Evolutionary conservation across 805 yeast species (phyloP).

Genomic region (Zygoascus bituminiphila): DNA sequence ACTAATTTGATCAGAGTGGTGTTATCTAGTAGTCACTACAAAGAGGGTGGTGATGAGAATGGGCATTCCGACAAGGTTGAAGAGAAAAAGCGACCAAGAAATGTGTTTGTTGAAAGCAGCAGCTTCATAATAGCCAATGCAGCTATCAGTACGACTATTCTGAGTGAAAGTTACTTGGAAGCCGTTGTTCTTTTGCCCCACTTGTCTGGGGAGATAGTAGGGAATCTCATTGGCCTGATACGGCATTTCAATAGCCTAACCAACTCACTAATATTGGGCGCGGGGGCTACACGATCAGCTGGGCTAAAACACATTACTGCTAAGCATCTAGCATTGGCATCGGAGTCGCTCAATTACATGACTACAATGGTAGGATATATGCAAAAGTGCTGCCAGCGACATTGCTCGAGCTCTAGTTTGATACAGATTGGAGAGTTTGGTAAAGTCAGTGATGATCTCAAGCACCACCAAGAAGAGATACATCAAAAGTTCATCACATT

Average conservation of each 20-base stretch:
- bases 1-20: conserved; percentile 23
- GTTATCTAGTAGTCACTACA: conserved; percentile 5
- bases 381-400: conserved; percentile 26
- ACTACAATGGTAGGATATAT: conserved; percentile 33
- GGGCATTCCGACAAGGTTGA: conserved; percentile 27
- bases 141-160: conserved; percentile 32
- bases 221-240: conserved; percentile 36
- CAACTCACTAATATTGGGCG: conserved; percentile 56
- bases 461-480: conserved; percentile 57
- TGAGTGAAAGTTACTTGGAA: conserved; percentile 46
- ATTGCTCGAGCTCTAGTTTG: not conserved
- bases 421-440: conserved; percentile 30
- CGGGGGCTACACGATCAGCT: conserved; percentile 69
- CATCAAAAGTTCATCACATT: conserved; percentile 57
- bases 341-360: conserved; percentile 52
- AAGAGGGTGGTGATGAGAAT: conserved; percentile 26
- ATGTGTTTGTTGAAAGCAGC: conserved; percentile 41
- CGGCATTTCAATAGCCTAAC: conserved; percentile 46
- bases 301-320: conserved; percentile 68
- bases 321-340: conserved; percentile 58
- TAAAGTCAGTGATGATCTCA: conserved; percentile 35
- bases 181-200: conserved; percentile 51
- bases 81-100: conserved; percentile 17
- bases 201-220: conserved; percentile 21
- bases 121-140: conserved; percentile 54